Evolutionary conservation across 2,329 filamentous ascomycete species (phyloP).

Genomic region (Emergomyces pasteurianus): DNA sequence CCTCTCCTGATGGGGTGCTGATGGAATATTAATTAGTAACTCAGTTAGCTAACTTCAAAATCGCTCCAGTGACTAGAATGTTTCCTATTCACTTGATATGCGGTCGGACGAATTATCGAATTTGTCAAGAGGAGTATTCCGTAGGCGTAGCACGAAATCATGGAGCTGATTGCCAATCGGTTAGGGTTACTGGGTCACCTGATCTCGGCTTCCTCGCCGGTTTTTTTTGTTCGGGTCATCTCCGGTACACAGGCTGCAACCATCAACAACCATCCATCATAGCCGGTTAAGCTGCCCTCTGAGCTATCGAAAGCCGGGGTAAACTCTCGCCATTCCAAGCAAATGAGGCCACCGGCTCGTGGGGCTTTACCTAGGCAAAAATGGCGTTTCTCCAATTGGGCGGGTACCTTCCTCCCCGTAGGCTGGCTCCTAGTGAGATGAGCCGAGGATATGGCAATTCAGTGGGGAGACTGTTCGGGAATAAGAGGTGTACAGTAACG

Average conservation of each 20-base stretch:
- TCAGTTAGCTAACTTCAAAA: too few species aligned
- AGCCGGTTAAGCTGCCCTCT: neutral
- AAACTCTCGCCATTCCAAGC: neutral
- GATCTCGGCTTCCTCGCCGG: neutral
- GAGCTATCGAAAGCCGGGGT: neutral
- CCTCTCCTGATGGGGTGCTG: too few species aligned
- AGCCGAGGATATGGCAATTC: neutral
- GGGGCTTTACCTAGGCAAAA: slow-evolving; percentile 1
- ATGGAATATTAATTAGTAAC: too few species aligned
- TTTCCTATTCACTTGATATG: too few species aligned
- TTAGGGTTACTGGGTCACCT: neutral
- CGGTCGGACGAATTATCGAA: too few species aligned
- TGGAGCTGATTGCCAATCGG: too few species aligned
- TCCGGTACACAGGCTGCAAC: too few species aligned
- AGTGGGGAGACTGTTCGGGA: neutral
- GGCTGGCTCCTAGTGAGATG: neutral
- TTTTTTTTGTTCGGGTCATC: neutral
- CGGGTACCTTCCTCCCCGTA: neutral
- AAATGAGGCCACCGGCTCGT: neutral
- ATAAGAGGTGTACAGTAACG: neutral
- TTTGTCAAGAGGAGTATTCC: too few species aligned
- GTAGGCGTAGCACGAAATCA: too few species aligned
- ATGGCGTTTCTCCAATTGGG: neutral
- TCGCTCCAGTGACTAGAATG: too few species aligned
- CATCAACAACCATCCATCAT: too few species aligned